Percentiles rank a stretch among this genome's conserved stretches.
These are phyloP conservation scores for Elsinoe australis DNA, from an alignment of 2,329 filamentous ascomycete species.

Conservation along the genomic window DNA sequence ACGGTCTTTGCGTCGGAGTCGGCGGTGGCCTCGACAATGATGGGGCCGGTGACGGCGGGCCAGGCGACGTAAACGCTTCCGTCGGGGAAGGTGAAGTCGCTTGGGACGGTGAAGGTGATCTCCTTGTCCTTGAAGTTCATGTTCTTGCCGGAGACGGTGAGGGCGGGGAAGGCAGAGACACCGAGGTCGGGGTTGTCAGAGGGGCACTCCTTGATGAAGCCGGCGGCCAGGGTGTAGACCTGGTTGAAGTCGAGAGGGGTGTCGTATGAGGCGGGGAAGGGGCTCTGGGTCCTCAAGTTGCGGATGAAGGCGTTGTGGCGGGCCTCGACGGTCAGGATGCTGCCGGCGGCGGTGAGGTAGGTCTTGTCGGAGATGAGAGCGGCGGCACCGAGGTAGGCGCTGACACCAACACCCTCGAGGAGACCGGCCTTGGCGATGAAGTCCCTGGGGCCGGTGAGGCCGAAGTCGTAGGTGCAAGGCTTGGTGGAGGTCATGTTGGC, in stretches of 20 bases:
- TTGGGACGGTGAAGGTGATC: conserved; percentile 23
- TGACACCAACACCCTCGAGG: conserved; percentile 52
- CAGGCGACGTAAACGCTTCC: conserved; percentile 25
- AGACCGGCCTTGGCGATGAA: conserved; percentile 49
- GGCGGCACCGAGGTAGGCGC: conserved; percentile 56
- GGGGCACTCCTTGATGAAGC: conserved; percentile 55
- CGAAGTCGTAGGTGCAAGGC: conserved; percentile 52
- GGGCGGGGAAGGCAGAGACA: conserved; percentile 41
- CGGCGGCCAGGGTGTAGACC: conserved; percentile 57
- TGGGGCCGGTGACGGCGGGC: conserved; percentile 22
- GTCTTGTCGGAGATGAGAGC: conserved; percentile 49
- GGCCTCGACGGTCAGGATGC: conserved; percentile 57
- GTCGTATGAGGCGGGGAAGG: conserved; percentile 55
- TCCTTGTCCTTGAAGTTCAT: conserved; percentile 16
- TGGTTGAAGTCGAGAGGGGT: conserved; percentile 50
- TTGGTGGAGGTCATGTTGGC: conserved; percentile 46
- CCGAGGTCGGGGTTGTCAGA: conserved; percentile 48
- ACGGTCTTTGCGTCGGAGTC: conserved; percentile 19
- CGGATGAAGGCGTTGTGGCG: conserved; percentile 57
- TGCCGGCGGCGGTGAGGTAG: conserved; percentile 54
- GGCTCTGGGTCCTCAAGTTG: conserved; percentile 39
- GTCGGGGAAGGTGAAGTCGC: conserved; percentile 21
- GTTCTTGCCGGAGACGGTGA: conserved; percentile 19
- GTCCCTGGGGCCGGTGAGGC: conserved; percentile 38
- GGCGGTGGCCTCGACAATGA: conserved; percentile 21